Evolutionary conservation across 1,139 yeast genomes (phyloP), one percentile per base, ranked within the genome.

Genomic region (Diutina siamensis): DNA sequence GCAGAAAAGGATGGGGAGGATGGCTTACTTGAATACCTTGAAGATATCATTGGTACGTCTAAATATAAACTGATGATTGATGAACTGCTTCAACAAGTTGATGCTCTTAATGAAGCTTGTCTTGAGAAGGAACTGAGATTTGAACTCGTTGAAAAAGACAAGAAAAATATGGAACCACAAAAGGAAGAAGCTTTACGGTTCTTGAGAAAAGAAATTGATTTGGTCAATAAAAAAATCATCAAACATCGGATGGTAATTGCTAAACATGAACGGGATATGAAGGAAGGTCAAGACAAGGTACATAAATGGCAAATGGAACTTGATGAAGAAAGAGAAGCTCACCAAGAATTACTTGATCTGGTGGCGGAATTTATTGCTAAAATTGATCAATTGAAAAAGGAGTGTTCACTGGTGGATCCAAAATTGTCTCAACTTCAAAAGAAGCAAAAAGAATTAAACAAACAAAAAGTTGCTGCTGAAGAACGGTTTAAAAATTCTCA

Each of bases 41-140:
- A 94, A 59, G 98, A 94, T 65, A 92, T 94, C 46, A 92, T 94
- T 48, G 99, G 98, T 3, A 94, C 99, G 0, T 72, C 97, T 0
- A 74, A 75, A 46, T 94, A 89, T 59, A 89, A 92, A 59, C 69
- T 72, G 44, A 65, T 80, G 44, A 88, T 94, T 49, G 96, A 86
- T 56, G 76, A 76, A 28, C 72, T 80, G 27, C 65, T 76, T 44
- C 57, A 65, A 2, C 70, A 77, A 52, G 76, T 86, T 10, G 94
- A 83, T 40, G 74, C 71, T 25, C 63, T 87, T 48, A 88, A 88
- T 56, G 95, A 84, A 40, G 70, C 78, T 8, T 88, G 95, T 57
- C 66, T 78, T 34, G 95, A 87, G 55, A 89, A 88, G 57, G 87
- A 86, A 50, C 78, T 74, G 48, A 74, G 97, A 50, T 81, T 86